Base-by-base conservation (phyloP, 208 protist genomes). In the Wallacemonas sp. region DNA sequence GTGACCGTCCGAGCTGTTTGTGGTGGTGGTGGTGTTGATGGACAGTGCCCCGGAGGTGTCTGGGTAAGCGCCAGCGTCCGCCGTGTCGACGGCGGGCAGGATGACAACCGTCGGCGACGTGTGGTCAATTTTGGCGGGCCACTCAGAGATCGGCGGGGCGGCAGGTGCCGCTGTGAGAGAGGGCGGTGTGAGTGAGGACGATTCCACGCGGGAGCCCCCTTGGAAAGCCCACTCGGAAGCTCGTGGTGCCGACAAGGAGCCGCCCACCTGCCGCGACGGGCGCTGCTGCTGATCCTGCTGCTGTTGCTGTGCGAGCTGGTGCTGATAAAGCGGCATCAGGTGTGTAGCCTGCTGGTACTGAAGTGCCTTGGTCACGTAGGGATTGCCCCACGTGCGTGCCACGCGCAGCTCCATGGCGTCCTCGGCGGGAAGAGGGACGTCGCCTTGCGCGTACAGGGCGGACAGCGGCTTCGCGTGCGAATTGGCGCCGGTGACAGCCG, bases 361-460 rank as follows among this genome's bases (percentile, higher is more conserved):
- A 5, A 70, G 52, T 3, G 73, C 64, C 61, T 92, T 92, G 12
- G 63, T 66, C 4, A 87, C 70, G 55, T 93, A 91, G 19, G 87
- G 87, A 63, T 93, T 93, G 34, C 76, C 78, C 87, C 87, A 93
- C 39, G 78, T 79, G 41, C 55, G 52, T 1, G 87, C 75, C n/a
- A 91, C 73, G 36, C 76, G 68, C 19, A 74, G 44, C 63, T 93
- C 87, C 67, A 89, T 76, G 3, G 57, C 68, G 3, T 83, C 73
- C 67, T 81, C 55, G n/a, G 57, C 17, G 13, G 67, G 42, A 22
- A 61, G 38, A 13, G 45, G 46, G 32, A 30, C 46, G 13, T 60
- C 50, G 5, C 24, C 21, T 4, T 15, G 3, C 27, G 62, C 44
- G 41, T 58, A 46, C n/a, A 57, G 44, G 5, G 41, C 32, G 3